Evolutionary conservation across 2,329 filamentous ascomycete species (phyloP), one percentile per base, ranked within the genome.

Genomic region (Trichothecium sympodiale): DNA sequence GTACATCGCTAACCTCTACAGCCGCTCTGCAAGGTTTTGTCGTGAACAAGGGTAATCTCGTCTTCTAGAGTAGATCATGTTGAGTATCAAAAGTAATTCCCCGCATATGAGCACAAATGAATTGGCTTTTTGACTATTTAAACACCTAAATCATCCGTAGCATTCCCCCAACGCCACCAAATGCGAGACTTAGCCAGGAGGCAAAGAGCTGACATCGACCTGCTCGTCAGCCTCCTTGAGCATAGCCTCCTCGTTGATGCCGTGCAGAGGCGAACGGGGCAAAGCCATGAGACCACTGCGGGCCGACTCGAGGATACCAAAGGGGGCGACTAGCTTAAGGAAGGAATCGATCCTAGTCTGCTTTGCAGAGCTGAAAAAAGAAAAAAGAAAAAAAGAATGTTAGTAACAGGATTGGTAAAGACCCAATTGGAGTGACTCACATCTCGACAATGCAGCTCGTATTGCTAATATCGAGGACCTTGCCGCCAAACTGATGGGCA

Each of bases 391-490:
- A 29, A n/a, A 18, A 15, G 9, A 12, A 9, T 3, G 18, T 17
- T 18, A 17, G 26, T n/a, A 15, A 28, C 26, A 28, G 26, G 26
- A n/a, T 8, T 9, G 28, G 18, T 10, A 29, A n/a, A n/a, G n/a
- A n/a, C n/a, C n/a, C n/a, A n/a, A n/a, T n/a, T 23, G 15, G 3
- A 17, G 16, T 10, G 20, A 74, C 83, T 73, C 74, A 89, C 84
- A 98, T 62, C 63, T 98, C 91, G 41, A 98, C 88, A 59, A 96
- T 96, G 64, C 91, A 96, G 65, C 93, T 96, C 63, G 85, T 95
- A 36, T 85, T 95, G 69, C 87, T 94, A 51, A 98, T 96, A 60
- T 98, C 91, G 50, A 98, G 62, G 17, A 98, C 84, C 67, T 98
- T 98, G 45, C 91, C 91, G 38, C 88, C 88, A 52, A 98, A 98